Conservation (phyloP, 805 yeast genomes). For the Metschnikowia drakensbergensis region DNA sequence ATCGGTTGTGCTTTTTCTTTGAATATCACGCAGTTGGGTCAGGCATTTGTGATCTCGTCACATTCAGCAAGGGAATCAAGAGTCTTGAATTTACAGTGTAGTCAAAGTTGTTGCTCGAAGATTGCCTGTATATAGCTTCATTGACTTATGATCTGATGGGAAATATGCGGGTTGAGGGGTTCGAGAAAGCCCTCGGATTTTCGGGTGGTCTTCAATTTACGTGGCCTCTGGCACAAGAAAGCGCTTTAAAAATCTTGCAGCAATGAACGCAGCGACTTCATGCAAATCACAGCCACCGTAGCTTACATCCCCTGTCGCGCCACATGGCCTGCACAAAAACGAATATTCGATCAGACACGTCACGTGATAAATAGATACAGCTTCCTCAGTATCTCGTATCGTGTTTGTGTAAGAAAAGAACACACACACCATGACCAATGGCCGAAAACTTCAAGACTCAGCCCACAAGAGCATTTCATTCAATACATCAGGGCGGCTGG, state of each 20-base stretch:
- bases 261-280: background rate
- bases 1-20: too few relatives aligned
- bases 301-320: background rate
- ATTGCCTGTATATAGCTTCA: too few relatives aligned
- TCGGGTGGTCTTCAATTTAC: too few relatives aligned
- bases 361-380: constrained; percentile 3
- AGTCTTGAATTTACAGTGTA: too few relatives aligned
- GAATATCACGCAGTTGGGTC: too few relatives aligned
- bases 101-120: too few relatives aligned
- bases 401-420: background rate
- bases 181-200: too few relatives aligned
- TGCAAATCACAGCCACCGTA: background rate
- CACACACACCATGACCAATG: constrained; percentile 1
- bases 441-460: background rate
- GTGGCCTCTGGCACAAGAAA: too few relatives aligned
- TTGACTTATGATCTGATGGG: too few relatives aligned
- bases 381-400: background rate
- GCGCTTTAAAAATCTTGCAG: background rate
- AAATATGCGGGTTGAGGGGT: too few relatives aligned
- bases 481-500: background rate
- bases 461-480: background rate
- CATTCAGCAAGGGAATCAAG: too few relatives aligned
- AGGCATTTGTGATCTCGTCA: too few relatives aligned
- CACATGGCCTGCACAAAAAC: background rate
- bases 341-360: background rate